Conservation (phyloP, 768 basidiomycete species). For the Roridomyces roridus region DNA sequence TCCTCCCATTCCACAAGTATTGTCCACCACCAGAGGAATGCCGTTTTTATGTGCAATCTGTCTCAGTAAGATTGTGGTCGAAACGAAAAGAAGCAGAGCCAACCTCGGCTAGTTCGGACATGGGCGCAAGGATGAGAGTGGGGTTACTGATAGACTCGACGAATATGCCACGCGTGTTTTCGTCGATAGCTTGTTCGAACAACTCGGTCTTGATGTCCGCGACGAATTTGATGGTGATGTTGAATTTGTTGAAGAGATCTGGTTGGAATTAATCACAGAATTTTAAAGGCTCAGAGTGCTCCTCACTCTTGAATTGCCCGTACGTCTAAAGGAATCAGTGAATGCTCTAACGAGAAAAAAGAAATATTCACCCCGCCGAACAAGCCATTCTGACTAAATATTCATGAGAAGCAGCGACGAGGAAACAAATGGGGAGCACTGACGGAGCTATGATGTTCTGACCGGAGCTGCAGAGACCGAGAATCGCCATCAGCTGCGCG, state of each 20-base stretch:
- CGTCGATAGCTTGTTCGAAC: constrained; percentile 16
- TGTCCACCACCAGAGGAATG: constrained; percentile 70
- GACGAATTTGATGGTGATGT: constrained; percentile 18
- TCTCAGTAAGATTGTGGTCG: background rate
- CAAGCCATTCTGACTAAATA: constrained; percentile 12
- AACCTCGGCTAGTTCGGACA: constrained; percentile 10
- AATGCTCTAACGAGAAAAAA: background rate
- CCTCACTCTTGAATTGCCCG: constrained; percentile 15
- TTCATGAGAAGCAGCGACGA: background rate
- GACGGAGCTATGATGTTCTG: constrained; percentile 17
- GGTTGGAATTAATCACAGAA: no score
- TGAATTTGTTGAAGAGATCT: constrained; percentile 17
- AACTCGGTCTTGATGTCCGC: constrained; percentile 12
- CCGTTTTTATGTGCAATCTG: constrained; percentile 60
- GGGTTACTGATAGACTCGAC: constrained; percentile 72
- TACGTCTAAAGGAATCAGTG: background rate
- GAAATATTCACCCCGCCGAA: constrained; percentile 10
- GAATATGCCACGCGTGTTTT: constrained; percentile 32
- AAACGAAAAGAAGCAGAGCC: constrained; percentile 53
- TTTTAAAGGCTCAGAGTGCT: background rate
- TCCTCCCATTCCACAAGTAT: constrained; percentile 63
- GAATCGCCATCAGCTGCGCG: constrained; percentile 9
- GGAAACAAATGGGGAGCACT: background rate
- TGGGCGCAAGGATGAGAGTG: constrained; percentile 23
- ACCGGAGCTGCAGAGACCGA: constrained; percentile 11